These are phyloP conservation scores for Mortierella sp. DNA, from an alignment of 371 early-diverging fungal species.

Conservation along the genomic window DNA sequence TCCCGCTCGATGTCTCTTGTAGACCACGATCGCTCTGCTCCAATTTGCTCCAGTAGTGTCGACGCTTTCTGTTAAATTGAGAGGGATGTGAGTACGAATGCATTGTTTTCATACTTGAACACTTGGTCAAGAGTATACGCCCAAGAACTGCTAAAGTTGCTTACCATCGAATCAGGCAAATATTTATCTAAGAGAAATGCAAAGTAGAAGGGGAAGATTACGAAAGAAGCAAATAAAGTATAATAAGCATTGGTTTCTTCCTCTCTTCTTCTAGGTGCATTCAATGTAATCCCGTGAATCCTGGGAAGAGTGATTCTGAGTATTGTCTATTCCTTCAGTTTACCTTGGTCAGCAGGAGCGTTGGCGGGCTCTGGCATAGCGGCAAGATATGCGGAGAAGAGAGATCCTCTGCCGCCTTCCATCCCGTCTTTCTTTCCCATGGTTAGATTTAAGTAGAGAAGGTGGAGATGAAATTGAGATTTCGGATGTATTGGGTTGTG, in stretches of 20 bases:
- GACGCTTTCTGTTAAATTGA: constrained; percentile 62
- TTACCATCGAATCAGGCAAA: constrained; percentile 57
- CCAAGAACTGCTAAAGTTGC: background rate
- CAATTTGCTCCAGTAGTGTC: constrained; percentile 73
- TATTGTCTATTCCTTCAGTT: background rate
- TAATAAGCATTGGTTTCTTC: background rate
- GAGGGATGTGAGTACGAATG: background rate
- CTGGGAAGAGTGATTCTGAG: background rate
- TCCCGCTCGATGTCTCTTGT: constrained; percentile 69
- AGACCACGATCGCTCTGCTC: constrained; percentile 71
- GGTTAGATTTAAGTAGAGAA: background rate
- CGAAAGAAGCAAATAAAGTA: background rate
- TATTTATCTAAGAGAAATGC: constrained; percentile 28
- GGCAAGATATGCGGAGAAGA: constrained; percentile 52
- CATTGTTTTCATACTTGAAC: background rate
- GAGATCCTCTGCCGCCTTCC: constrained; percentile 36
- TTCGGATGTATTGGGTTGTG: background rate
- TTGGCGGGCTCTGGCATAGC: constrained; percentile 35
- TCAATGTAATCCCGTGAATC: background rate
- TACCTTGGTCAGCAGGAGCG: constrained; percentile 18
- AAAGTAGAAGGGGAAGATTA: background rate
- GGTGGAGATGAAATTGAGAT: background rate
- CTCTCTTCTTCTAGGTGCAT: background rate
- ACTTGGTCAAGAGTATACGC: background rate
- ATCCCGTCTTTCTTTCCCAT: constrained; percentile 54